Percentiles rank a stretch among this genome's conserved stretches.
Conservation (phyloP, 805 yeast species). For the Candida rishiriensis region DNA sequence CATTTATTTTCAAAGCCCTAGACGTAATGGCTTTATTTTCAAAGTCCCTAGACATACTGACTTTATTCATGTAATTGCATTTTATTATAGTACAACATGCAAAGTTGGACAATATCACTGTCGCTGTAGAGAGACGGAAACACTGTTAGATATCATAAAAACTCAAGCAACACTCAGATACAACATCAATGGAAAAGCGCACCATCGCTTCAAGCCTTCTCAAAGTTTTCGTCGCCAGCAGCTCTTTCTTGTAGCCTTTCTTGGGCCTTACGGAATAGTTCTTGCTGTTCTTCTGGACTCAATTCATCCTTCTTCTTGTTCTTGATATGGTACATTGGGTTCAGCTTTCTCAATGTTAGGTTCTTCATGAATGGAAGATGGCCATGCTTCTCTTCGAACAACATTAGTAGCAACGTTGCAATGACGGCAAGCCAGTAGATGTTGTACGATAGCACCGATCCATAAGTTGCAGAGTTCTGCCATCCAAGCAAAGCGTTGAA, state of each 20-base stretch:
- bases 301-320: slow-evolving; percentile 59
- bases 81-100: too few relatives aligned
- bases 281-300: slow-evolving; percentile 46
- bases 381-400: slow-evolving; percentile 79
- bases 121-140: too few relatives aligned
- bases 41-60: too few relatives aligned
- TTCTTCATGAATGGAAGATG: slow-evolving; percentile 67
- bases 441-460: slow-evolving; percentile 86
- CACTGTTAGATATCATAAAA: too few relatives aligned
- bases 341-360: slow-evolving; percentile 45
- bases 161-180: too few relatives aligned
- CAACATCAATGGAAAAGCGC: too few relatives aligned
- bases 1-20: too few relatives aligned
- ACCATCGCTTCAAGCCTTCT: background rate
- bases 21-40: too few relatives aligned
- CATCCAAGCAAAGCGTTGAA: slow-evolving; percentile 93
- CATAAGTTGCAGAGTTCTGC: slow-evolving; percentile 95
- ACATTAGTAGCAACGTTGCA: slow-evolving; percentile 51
- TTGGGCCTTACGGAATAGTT: slow-evolving; percentile 44
- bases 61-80: too few relatives aligned
- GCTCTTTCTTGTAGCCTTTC: slow-evolving; percentile 20
- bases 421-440: slow-evolving; percentile 79
- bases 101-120: too few relatives aligned
- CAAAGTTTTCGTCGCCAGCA: background rate
- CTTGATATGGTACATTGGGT: slow-evolving; percentile 72